A percentile compares a stretch with the other conserved stretches of the same genome.
Conservation (phyloP, 768 basidiomycete genomes). For the Suillus discolor region DNA sequence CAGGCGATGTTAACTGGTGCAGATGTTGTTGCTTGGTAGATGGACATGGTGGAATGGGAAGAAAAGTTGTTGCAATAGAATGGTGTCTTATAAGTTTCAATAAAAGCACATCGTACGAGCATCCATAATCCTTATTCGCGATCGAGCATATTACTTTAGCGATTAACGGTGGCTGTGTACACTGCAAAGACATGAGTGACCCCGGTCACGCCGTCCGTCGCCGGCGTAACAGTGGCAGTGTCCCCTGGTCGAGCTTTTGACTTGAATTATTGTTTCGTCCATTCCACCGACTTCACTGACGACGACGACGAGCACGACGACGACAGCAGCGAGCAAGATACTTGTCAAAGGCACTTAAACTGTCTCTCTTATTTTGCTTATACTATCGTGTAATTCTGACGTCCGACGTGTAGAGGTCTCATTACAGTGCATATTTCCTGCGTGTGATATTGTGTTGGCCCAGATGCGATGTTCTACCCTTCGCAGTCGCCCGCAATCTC, state of each 20-base stretch:
- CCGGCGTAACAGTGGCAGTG: slow-evolving; percentile 1
- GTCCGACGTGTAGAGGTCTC: slow-evolving; percentile 4
- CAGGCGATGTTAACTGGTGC: slow-evolving; percentile 98
- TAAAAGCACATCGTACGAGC: slow-evolving; percentile 14
- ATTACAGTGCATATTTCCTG: slow-evolving; percentile 1
- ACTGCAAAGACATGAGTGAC: slow-evolving; percentile 1
- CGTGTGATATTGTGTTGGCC: slow-evolving; percentile 14
- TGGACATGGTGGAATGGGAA: slow-evolving; percentile 45
- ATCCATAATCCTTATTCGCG: slow-evolving; percentile 10
- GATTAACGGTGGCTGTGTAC: slow-evolving; percentile 24
- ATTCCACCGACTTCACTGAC: slow-evolving; percentile 10
- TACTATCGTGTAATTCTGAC: slow-evolving; percentile 2
- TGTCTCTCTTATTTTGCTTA: slow-evolving; percentile 17
- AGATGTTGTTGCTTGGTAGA: slow-evolving; percentile 85
- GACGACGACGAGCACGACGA: slow-evolving; percentile 17
- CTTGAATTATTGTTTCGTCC: background rate
- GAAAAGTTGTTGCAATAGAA: background rate
- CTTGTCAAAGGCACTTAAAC: slow-evolving; percentile 15
- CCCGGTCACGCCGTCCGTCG: slow-evolving; percentile 7
- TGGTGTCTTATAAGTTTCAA: slow-evolving; percentile 14
- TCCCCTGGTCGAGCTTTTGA: slow-evolving; percentile 14
- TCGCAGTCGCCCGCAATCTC: slow-evolving; percentile 82
- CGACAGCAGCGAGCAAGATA: slow-evolving; percentile 18
- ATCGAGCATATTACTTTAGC: slow-evolving; percentile 3
- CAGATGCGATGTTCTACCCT: slow-evolving; percentile 78